Evolutionary conservation across 768 basidiomycete species (phyloP).

Genomic region (Rhodotorula kratochvilovae): DNA sequence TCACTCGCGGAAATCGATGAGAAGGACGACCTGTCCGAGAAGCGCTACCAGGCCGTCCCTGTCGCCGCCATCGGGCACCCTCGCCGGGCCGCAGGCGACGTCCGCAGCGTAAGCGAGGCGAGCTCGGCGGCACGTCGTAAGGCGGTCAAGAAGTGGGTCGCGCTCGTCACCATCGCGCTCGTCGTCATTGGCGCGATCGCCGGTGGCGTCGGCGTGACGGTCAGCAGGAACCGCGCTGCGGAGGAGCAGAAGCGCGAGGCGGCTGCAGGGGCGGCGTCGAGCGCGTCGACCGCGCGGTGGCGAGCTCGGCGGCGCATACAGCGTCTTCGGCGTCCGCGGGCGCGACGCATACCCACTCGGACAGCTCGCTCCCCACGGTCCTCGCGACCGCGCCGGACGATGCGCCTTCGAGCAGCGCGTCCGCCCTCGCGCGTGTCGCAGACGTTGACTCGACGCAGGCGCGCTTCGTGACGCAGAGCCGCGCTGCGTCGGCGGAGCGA

Average conservation of each 20-base stretch:
- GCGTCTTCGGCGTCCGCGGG: not conserved
- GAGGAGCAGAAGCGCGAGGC: not conserved
- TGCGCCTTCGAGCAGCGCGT: too few relatives aligned
- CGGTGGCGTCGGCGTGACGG: constrained; percentile 43
- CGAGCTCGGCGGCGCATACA: too few relatives aligned
- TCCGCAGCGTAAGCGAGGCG: not conserved
- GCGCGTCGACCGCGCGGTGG: not conserved
- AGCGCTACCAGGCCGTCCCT: too few relatives aligned
- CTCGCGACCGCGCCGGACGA: too few relatives aligned
- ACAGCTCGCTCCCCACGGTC: not conserved
- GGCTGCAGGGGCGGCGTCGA: too few relatives aligned
- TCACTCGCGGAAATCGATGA: too few relatives aligned
- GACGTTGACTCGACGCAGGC: too few relatives aligned
- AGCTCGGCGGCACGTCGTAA: not conserved
- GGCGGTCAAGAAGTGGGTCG: not conserved
- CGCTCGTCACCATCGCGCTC: constrained; percentile 13
- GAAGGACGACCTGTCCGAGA: too few relatives aligned
- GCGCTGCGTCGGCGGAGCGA: too few relatives aligned
- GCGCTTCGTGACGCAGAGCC: too few relatives aligned
- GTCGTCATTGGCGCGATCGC: constrained; percentile 45
- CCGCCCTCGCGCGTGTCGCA: too few relatives aligned
- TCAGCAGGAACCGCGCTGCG: not conserved
- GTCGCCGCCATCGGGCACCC: too few relatives aligned
- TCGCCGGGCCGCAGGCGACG: not conserved
- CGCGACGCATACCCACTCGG: not conserved